Percentiles rank a stretch among this genome's conserved stretches.
Evolutionary conservation across 345 rosid genomes (phyloP).

Genomic region (Eucalyptus tenuipes): DNA sequence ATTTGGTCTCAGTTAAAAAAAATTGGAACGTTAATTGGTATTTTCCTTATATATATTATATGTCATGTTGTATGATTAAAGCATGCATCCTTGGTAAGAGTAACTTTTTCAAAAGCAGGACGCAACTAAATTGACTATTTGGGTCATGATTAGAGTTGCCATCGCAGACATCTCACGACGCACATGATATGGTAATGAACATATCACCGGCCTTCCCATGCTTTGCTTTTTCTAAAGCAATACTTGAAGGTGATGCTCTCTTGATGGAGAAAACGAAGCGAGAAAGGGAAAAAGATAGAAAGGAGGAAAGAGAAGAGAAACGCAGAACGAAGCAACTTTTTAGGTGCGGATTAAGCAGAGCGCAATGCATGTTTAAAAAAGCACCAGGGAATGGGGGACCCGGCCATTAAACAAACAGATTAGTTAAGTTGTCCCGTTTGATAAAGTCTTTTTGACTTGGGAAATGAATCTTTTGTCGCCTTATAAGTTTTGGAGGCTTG

Average conservation of each 20-base stretch:
- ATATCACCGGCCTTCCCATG: neutral
- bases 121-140: neutral
- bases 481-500: neutral
- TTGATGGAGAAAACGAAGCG: neutral
- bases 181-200: neutral
- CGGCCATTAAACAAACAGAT: neutral
- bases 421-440: neutral
- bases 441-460: neutral
- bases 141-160: neutral
- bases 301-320: neutral
- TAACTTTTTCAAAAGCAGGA: neutral
- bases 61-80: neutral
- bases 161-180: neutral
- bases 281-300: neutral
- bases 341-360: neutral
- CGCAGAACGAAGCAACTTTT: neutral
- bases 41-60: neutral
- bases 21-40: neutral
- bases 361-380: neutral
- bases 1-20: neutral
- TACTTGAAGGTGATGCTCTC: neutral
- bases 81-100: neutral
- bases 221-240: neutral
- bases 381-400: neutral
- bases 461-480: neutral